Conservation (phyloP, 352 stramenopile genomes). For the Phytophthora ohioensis region DNA sequence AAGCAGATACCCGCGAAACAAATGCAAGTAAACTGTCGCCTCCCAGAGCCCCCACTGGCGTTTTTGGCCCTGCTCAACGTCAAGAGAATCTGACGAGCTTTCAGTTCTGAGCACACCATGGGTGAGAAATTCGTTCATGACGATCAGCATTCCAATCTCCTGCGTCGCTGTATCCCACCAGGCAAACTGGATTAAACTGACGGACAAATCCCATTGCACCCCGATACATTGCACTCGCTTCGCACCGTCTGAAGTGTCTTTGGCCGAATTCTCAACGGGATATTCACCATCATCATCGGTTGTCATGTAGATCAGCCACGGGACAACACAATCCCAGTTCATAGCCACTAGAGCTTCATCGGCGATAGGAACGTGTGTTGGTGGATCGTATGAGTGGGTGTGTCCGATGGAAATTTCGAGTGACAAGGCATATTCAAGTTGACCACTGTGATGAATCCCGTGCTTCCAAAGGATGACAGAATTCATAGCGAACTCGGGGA, state of each 20-base stretch:
- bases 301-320: constrained; percentile 59
- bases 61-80: background rate
- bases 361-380: constrained; percentile 47
- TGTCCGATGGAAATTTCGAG: constrained; percentile 59
- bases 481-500: constrained; percentile 35
- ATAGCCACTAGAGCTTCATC: constrained; percentile 62
- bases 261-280: background rate
- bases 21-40: constrained; percentile 67
- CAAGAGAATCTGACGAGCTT: background rate
- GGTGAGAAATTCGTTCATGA: constrained; percentile 64
- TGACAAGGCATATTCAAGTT: constrained; percentile 59
- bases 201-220: constrained; percentile 71
- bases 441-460: constrained; percentile 13
- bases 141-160: constrained; percentile 56
- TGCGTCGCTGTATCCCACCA: constrained; percentile 77
- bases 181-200: constrained; percentile 63
- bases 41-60: constrained; percentile 59
- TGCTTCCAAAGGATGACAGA: constrained; percentile 43
- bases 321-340: constrained; percentile 81
- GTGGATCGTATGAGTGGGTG: constrained; percentile 13
- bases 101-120: constrained; percentile 46
- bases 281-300: constrained; percentile 54
- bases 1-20: constrained; percentile 65
- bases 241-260: background rate
- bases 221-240: constrained; percentile 47